Percentiles rank a stretch among this genome's conserved stretches.
Evolutionary conservation across 2,329 filamentous ascomycete species (phyloP).

Genomic region (Purpureocillium takamizusanense): DNA sequence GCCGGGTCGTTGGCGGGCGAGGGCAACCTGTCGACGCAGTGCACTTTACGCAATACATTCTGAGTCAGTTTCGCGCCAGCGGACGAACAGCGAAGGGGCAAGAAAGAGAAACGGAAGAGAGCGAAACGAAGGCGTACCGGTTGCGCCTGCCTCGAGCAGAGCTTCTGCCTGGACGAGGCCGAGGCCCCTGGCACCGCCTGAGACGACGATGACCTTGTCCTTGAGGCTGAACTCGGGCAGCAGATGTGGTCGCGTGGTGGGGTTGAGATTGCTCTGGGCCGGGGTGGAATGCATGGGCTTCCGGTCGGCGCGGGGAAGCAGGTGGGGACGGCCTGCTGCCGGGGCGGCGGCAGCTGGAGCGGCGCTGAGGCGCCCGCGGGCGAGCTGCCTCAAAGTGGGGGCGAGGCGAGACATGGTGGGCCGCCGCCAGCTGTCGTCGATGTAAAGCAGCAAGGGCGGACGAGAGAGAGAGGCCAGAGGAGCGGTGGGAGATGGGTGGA

Average conservation of each 20-base stretch:
- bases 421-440: no score
- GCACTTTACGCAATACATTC: slow-evolving; percentile 33
- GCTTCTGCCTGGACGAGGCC: slow-evolving; percentile 73
- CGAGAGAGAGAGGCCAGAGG: background rate
- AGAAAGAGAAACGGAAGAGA: background rate
- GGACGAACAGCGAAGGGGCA: background rate
- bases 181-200: slow-evolving; percentile 67
- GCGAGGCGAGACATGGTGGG: slow-evolving; percentile 16
- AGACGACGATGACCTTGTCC: slow-evolving; percentile 67
- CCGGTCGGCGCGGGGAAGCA: background rate
- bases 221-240: slow-evolving; percentile 70
- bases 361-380: slow-evolving; percentile 8
- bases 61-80: background rate
- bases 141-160: slow-evolving; percentile 70
- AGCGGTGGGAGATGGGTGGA: no score
- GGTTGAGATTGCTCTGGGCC: slow-evolving; percentile 9
- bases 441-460: no score
- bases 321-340: slow-evolving; percentile 5
- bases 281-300: slow-evolving; percentile 13
- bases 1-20: slow-evolving; percentile 33
- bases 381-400: slow-evolving; percentile 11
- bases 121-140: slow-evolving; percentile 26
- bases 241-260: slow-evolving; percentile 14
- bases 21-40: slow-evolving; percentile 55
- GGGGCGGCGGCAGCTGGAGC: slow-evolving; percentile 2